Percentiles rank a stretch among this genome's conserved stretches.
phyloP scores from a whole-genome alignment of 2,329 filamentous ascomycete genomes.

The Xylariaceae sp. region DNA sequence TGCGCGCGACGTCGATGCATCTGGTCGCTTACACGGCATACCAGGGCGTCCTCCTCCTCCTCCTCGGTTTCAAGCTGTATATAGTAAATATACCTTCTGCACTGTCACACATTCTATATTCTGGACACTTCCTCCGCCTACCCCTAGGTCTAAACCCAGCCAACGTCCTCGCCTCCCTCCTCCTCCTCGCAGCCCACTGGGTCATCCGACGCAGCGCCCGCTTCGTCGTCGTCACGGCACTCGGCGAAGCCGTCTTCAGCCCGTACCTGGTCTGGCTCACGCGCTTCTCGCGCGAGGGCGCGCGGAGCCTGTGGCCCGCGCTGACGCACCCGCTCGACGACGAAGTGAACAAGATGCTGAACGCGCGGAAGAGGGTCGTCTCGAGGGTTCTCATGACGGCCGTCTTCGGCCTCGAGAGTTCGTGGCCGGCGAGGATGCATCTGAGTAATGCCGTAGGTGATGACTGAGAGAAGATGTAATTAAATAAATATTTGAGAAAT shows the following conservation, averaged over 20 bases:
- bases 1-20: conserved; percentile 23
- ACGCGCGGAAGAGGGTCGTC: conserved; percentile 15
- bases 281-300: conserved; percentile 1
- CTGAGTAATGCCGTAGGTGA: conserved; percentile 7
- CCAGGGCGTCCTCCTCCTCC: conserved; percentile 17
- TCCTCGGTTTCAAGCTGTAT: conserved; percentile 1
- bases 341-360: conserved; percentile 15
- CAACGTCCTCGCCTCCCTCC: conserved; percentile 3
- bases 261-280: conserved; percentile 22
- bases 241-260: conserved; percentile 15
- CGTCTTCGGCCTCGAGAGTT: conserved; percentile 21
- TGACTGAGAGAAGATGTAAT: too few species aligned
- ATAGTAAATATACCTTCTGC: too few species aligned
- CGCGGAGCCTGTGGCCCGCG: conserved; percentile 2
- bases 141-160: not conserved
- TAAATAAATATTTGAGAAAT: too few species aligned
- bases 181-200: conserved; percentile 13
- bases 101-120: too few species aligned
- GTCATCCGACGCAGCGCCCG: conserved; percentile 11
- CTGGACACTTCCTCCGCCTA: not conserved
- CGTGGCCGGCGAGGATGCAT: conserved; percentile 24
- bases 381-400: conserved; percentile 19
- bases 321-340: conserved; percentile 4
- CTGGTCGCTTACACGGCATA: conserved; percentile 25
- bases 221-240: conserved; percentile 2